A percentile compares a stretch with the other conserved stretches of the same genome.
Evolutionary conservation across 768 basidiomycete species (phyloP).

Genomic region (Pilatotrama ljubarskyi): DNA sequence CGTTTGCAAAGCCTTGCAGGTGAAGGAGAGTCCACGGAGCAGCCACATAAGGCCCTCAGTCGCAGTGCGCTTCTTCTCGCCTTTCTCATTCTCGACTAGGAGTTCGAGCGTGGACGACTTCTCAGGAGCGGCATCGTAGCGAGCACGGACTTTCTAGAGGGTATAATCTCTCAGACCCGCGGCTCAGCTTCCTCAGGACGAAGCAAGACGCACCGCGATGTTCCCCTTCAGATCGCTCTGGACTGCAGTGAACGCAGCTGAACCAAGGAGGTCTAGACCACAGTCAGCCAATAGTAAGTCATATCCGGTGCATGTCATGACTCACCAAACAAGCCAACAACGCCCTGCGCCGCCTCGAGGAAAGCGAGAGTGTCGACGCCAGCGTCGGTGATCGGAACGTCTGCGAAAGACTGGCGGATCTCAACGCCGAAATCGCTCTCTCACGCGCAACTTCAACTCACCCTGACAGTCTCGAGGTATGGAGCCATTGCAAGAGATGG

Average conservation of each 20-base stretch:
- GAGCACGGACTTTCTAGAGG: conserved; percentile 82
- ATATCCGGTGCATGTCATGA: background rate
- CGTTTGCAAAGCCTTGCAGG: conserved; percentile 72
- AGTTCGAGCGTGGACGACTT: conserved; percentile 78
- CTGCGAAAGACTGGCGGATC: conserved; percentile 77
- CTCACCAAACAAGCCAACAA: conserved; percentile 89
- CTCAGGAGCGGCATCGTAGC: conserved; percentile 66
- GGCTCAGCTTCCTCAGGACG: background rate
- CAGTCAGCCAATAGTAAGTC: background rate
- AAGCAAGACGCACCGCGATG: conserved; percentile 62
- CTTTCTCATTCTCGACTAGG: conserved; percentile 81
- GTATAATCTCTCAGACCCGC: background rate
- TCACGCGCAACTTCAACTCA: conserved; percentile 28
- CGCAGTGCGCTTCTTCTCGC: conserved; percentile 83
- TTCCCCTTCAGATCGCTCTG: conserved; percentile 89
- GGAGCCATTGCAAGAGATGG: conserved; percentile 57
- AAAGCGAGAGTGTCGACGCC: conserved; percentile 90
- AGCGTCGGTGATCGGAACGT: conserved; percentile 81
- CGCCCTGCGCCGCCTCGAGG: conserved; percentile 84
- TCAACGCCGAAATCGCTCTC: background rate
- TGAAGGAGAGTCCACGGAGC: conserved; percentile 88
- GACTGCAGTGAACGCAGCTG: conserved; percentile 79
- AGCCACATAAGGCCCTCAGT: conserved; percentile 96
- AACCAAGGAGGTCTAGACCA: conserved; percentile 76
- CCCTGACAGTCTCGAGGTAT: conserved; percentile 72